Base-by-base conservation (phyloP, 768 basidiomycete genomes). In the Pulveroboletus sp. region DNA sequence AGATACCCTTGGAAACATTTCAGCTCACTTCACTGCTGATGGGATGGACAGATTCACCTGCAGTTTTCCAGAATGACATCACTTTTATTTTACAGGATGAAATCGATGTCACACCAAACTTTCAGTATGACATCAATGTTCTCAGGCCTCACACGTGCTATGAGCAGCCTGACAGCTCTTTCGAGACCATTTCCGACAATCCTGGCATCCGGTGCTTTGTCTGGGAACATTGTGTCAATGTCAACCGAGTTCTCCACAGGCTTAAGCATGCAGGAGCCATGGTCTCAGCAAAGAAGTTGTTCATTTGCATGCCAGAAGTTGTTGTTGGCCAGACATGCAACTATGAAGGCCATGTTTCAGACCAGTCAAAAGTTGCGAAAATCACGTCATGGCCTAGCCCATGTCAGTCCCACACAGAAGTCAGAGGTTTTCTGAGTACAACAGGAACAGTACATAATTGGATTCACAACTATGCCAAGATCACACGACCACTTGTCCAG, bases 11-110 rank as follows among this genome's bases (percentile, higher is more conserved):
- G 2, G 71, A 73, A 5, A 56, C 65, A 0, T 47, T 72, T 0
- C 56, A 60, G 1, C 60, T 75, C 1, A 63, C 61, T 1, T 57
- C 60, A 0, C 48, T 77, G 0, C 76, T 75, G 0, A 72, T 72
- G 70, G 77, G 75, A 0, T 76, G 60, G 45, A 76, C 72, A 0
- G 73, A 76, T 29, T 74, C 71, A 0, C 65, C 69, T 0, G 63
- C 65, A 0, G 69, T 73, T 2, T 70, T 76, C 35, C 72, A 77
- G 30, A 70, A 68, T 20, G 63, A 74, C 52, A 60, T 75, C 5
- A 63, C 65, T 0, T 69, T 67, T 39, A 71, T 76, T 20, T 49
- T 78, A 0, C 59, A 69, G 35, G 49, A 57, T 2, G 70, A 79
- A 51, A 76, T 78, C 1, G 70, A 16, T 22, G 70, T 17, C 17